A percentile compares a stretch with the other conserved stretches of the same genome.
Evolutionary conservation across 257 asterid genomes (phyloP).

Genomic region (Thymus mandschuricus): DNA sequence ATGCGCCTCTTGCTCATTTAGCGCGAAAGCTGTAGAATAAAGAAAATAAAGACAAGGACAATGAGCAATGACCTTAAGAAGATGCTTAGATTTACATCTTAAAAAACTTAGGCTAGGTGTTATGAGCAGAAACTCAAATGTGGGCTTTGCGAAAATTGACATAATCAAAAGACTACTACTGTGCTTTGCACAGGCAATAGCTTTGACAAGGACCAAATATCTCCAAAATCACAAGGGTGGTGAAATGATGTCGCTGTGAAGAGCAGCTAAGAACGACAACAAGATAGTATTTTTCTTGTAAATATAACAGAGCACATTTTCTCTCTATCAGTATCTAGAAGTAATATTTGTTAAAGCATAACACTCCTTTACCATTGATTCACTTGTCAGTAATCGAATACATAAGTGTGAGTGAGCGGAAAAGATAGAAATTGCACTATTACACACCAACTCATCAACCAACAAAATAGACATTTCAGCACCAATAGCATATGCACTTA

Average conservation of each 20-base stretch:
- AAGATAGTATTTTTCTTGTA: too few relatives aligned
- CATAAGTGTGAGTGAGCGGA: background rate
- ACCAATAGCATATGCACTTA: too few relatives aligned
- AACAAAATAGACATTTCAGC: too few relatives aligned
- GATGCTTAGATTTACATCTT: background rate
- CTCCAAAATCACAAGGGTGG: background rate
- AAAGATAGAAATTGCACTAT: background rate
- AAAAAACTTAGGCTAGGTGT: conserved; percentile 5
- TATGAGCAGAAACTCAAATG: background rate
- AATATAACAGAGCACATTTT: conserved; percentile 23
- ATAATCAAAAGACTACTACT: conserved; percentile 5
- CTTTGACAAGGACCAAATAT: background rate
- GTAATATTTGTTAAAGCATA: conserved; percentile 28
- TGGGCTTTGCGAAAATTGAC: conserved; percentile 1
- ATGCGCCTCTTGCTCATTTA: conserved; percentile 83
- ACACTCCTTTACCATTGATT: conserved; percentile 4
- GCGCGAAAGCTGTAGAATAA: conserved; percentile 69
- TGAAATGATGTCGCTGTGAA: background rate
- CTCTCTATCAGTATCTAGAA: conserved; percentile 24
- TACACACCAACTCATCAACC: background rate
- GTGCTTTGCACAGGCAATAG: background rate
- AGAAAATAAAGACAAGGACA: conserved; percentile 19
- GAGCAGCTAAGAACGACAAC: background rate
- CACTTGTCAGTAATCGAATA: background rate
- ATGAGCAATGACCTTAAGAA: conserved; percentile 22